Evolutionary conservation across 257 asterid species (phyloP), one percentile per base, ranked within the genome.

Genomic region (Capsicum rhomboideum): DNA sequence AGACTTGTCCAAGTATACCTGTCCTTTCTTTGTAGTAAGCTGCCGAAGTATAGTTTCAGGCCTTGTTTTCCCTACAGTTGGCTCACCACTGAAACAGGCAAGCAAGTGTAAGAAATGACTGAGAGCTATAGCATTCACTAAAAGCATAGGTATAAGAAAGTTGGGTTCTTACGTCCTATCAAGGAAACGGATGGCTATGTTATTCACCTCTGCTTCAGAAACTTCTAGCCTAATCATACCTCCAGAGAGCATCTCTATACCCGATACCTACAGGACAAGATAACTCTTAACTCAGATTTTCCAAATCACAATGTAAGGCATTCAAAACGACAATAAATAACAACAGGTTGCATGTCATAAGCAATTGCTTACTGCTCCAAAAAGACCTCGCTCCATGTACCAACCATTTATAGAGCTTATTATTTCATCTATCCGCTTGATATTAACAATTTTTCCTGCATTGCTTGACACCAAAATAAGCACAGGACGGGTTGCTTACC

Each of bases 361-460:
- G 59, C 18, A 84, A 83, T 69, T 40, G 88, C 96, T 87, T 84
- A 97, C 99, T 98, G 92, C 91, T 88, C 98, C 99, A 89, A 95
- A 95, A 79, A 97, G 98, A 83, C 99, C 99, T 83, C 98, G 90
- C 87, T 97, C 98, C 96, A 97, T 93, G 91, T 93, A 97, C 99
- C 99, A 97, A 81, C 97, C 96, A 84, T 95, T 91, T 82, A 97
- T 93, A 63, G 99, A 95, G 91, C 92, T 93, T 86, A 97, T 91
- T 53, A 92, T 95, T 90, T 97, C 97, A 79, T 97, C 98, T 55
- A 97, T 87, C 74, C 91, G 95, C 91, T 91, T 91, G 88, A 97
- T 93, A 87, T 97, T 97, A 85, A 97, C 97, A 66, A 92, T 91
- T 93, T 97, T 97, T 88, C 99, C 99, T 97, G 98, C 93, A 92